Conservation (phyloP, 345 rosid genomes). For the Arabidopsis thaliana region DNA sequence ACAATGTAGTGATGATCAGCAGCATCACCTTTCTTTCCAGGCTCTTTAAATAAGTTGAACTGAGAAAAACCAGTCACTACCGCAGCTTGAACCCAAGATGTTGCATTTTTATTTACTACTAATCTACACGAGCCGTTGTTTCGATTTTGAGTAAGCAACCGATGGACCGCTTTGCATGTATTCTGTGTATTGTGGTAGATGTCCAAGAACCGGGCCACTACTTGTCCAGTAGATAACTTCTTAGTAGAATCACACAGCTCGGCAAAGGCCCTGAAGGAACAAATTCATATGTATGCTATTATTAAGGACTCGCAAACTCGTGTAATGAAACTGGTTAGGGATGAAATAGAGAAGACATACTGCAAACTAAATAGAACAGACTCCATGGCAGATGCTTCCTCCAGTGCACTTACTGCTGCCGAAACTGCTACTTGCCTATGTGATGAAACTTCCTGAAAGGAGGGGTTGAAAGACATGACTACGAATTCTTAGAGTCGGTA, state of each 20-base stretch:
- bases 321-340: not conserved
- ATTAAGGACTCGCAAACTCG: not conserved
- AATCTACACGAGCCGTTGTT: slow-evolving; percentile 31
- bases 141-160: slow-evolving; percentile 41
- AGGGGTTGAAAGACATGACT: slow-evolving; percentile 24
- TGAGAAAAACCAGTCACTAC: slow-evolving; percentile 48
- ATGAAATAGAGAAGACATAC: slow-evolving; percentile 40
- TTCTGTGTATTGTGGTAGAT: slow-evolving; percentile 48
- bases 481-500: slow-evolving; percentile 4
- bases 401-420: slow-evolving; percentile 48
- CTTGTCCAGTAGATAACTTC: slow-evolving; percentile 43
- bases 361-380: slow-evolving; percentile 47
- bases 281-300: slow-evolving; percentile 13
- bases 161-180: slow-evolving; percentile 36
- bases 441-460: slow-evolving; percentile 47
- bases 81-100: slow-evolving; percentile 56
- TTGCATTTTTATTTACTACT: slow-evolving; percentile 40
- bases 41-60: slow-evolving; percentile 50
- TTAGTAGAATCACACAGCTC: slow-evolving; percentile 48
- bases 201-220: slow-evolving; percentile 50
- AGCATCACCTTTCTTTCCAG: slow-evolving; percentile 28
- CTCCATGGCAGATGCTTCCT: slow-evolving; percentile 55
- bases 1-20: slow-evolving; percentile 39
- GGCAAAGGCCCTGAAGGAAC: slow-evolving; percentile 46
- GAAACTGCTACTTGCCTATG: slow-evolving; percentile 46